phyloP scores from a whole-genome alignment of 2,329 filamentous ascomycete species.

The Nigrospora sphaerica region DNA sequence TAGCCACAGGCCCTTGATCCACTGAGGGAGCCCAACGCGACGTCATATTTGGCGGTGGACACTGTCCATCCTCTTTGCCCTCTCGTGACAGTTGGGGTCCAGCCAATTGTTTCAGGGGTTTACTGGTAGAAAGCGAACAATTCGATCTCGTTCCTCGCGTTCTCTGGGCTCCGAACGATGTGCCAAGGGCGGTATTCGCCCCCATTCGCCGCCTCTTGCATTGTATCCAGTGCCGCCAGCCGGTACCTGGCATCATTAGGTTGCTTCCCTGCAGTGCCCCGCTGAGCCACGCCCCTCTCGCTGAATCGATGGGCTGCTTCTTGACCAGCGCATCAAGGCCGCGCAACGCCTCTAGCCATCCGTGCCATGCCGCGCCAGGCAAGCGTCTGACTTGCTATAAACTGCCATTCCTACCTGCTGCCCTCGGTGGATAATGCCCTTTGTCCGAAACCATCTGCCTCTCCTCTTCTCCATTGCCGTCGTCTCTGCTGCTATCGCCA shows the following conservation, averaged over 20 bases:
- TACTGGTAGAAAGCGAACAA: too few species aligned
- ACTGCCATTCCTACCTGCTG: background rate
- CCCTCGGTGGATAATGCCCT: background rate
- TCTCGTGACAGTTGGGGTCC: too few species aligned
- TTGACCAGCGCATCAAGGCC: background rate
- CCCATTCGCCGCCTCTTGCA: too few species aligned
- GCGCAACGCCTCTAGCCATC: constrained; percentile 1
- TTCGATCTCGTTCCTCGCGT: too few species aligned
- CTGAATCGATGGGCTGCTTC: constrained; percentile 3
- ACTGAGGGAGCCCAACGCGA: too few species aligned
- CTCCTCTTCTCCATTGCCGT: constrained; percentile 1
- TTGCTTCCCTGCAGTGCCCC: background rate
- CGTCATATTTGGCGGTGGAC: too few species aligned
- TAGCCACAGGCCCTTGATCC: too few species aligned
- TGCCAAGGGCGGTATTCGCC: too few species aligned
- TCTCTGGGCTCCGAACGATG: too few species aligned
- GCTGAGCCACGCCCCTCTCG: constrained; percentile 7
- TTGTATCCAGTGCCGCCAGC: constrained; percentile 1
- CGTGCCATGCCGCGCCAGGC: background rate
- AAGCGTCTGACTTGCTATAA: constrained; percentile 1
- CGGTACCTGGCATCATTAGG: constrained; percentile 5
- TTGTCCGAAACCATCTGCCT: background rate
- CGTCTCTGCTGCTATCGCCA: background rate
- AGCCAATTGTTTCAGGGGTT: too few species aligned
- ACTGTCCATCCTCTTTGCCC: too few species aligned